These are phyloP conservation scores for Eragrostis tef DNA, from an alignment of 202 grass and related monocot genomes.

Conservation along the genomic window DNA sequence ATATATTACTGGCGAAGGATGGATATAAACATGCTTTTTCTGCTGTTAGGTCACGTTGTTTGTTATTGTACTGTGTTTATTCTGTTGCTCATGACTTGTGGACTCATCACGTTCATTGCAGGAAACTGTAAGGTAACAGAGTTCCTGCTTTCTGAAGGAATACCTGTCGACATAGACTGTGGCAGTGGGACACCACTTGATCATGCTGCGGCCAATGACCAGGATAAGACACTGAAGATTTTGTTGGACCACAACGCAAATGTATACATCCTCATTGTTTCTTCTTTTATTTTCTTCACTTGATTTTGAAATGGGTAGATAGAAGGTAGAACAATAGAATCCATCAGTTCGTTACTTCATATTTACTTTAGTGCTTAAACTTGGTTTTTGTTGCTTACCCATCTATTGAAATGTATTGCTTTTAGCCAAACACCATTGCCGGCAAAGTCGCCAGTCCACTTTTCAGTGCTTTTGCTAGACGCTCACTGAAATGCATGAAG, in stretches of 20 bases:
- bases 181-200: constrained; percentile 38
- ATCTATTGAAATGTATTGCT: background rate
- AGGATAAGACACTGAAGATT: constrained; percentile 50
- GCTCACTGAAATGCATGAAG: constrained; percentile 38
- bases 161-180: constrained; percentile 40
- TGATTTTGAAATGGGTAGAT: too few relatives aligned
- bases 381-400: background rate
- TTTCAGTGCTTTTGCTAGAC: background rate
- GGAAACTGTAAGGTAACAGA: constrained; percentile 47
- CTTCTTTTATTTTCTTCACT: background rate
- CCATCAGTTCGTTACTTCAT: too few relatives aligned
- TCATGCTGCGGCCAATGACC: constrained; percentile 37
- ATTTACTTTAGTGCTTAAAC: background rate
- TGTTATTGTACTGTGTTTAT: background rate
- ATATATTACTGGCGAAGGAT: too few relatives aligned
- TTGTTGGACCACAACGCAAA: constrained; percentile 43
- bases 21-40: too few relatives aligned
- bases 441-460: background rate
- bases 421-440: constrained; percentile 19
- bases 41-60: too few relatives aligned
- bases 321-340: too few relatives aligned
- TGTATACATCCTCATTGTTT: constrained; percentile 24
- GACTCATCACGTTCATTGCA: constrained; percentile 17
- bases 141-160: constrained; percentile 45
- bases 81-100: background rate